Percentiles rank a stretch among this genome's conserved stretches.
Evolutionary conservation across 129 eudicot genomes (phyloP).

Genomic region (Apium graveolens): DNA sequence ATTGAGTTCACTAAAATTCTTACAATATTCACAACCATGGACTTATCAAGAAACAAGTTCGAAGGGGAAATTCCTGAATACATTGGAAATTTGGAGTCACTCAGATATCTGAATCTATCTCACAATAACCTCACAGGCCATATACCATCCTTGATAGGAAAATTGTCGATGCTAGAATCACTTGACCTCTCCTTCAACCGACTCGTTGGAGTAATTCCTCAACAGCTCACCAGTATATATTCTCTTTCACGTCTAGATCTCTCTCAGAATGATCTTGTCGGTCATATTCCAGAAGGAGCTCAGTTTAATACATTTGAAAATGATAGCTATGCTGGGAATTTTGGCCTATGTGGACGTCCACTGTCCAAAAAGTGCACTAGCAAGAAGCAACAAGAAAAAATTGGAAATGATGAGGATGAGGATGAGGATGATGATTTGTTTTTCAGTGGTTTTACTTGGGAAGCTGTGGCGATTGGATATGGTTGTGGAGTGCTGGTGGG

Average conservation of each 20-base stretch:
- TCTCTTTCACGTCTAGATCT: conserved; percentile 2
- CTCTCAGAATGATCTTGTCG: neutral
- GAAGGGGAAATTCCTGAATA: conserved; percentile 12
- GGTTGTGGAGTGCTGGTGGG: conserved; percentile 9
- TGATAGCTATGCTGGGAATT: conserved; percentile 6
- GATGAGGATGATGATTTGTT: neutral
- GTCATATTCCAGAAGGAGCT: conserved; percentile 8
- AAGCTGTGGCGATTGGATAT: conserved; percentile 8
- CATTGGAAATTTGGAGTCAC: conserved; percentile 13
- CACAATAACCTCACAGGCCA: conserved; percentile 12
- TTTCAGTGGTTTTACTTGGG: conserved; percentile 18
- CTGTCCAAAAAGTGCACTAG: no score
- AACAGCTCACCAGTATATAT: neutral
- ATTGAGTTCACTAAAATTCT: neutral
- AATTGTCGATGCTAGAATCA: conserved; percentile 2
- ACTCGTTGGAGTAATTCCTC: conserved; percentile 4
- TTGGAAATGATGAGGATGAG: conserved; percentile 6
- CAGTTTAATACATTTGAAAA: conserved; percentile 9
- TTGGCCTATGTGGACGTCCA: no score
- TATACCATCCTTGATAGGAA: neutral
- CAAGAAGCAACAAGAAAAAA: no score
- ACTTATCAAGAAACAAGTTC: neutral
- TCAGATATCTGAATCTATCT: conserved; percentile 12
- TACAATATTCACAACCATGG: neutral
- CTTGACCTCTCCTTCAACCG: conserved; percentile 9